Evolutionary conservation across 2,329 filamentous ascomycete species (phyloP).

Genomic region (Fusarium sp.): DNA sequence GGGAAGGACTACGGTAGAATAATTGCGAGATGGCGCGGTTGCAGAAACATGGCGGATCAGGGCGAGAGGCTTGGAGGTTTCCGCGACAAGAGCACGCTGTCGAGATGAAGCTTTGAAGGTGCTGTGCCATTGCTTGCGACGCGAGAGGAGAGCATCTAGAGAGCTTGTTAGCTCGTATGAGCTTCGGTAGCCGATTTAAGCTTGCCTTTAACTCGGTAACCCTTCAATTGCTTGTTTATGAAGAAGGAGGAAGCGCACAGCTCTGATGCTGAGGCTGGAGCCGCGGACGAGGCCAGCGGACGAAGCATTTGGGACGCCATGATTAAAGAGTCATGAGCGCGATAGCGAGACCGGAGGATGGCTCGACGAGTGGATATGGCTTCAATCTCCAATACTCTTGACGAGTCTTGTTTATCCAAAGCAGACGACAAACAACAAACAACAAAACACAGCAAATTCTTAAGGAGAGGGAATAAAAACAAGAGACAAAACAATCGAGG

Average conservation of each 20-base stretch:
- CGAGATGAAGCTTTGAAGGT: slow-evolving; percentile 49
- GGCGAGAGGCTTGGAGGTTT: slow-evolving; percentile 52
- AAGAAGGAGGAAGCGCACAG: slow-evolving; percentile 50
- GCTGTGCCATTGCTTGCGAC: slow-evolving; percentile 57
- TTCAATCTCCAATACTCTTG: slow-evolving; percentile 6
- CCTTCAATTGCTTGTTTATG: slow-evolving; percentile 42
- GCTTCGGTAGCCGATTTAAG: not conserved
- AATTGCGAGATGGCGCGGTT: slow-evolving; percentile 49
- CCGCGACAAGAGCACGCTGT: slow-evolving; percentile 49
- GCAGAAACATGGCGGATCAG: slow-evolving; percentile 57
- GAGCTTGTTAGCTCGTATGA: slow-evolving; percentile 19
- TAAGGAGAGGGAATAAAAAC: slow-evolving; percentile 25
- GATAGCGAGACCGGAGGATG: slow-evolving; percentile 32
- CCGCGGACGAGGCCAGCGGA: slow-evolving; percentile 49
- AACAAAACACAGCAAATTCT: not conserved
- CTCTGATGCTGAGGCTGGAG: slow-evolving; percentile 47
- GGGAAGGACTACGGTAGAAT: slow-evolving; percentile 58
- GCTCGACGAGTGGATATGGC: slow-evolving; percentile 19
- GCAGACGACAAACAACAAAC: slow-evolving; percentile 9
- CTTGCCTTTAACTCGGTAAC: slow-evolving; percentile 43
- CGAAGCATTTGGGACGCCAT: slow-evolving; percentile 55
- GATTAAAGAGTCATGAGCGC: slow-evolving; percentile 49
- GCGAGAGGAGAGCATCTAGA: slow-evolving; percentile 36
- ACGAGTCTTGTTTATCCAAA: slow-evolving; percentile 22
- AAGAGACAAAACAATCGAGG: slow-evolving; percentile 33